Conservation (phyloP, 139 green algal genomes). For the Picochlorum sp. region DNA sequence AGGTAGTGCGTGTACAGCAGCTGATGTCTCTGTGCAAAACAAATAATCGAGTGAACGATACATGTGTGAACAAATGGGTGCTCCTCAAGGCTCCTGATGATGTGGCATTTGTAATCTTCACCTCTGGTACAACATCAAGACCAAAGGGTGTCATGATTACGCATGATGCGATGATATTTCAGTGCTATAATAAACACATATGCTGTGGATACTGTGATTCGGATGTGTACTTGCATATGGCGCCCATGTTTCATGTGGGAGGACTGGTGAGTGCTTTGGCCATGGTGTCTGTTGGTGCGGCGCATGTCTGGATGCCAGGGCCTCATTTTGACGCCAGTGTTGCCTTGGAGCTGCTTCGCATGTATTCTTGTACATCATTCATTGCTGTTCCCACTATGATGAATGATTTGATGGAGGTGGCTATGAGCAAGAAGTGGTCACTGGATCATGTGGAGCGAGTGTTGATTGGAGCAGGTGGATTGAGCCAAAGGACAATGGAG, state of each 20-base stretch:
- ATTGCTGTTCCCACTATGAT: constrained; percentile 81
- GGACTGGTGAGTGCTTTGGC: constrained; percentile 73
- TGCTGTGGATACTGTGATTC: constrained; percentile 40
- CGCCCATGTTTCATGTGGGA: constrained; percentile 82
- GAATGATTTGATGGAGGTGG: constrained; percentile 46
- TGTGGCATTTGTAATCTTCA: constrained; percentile 31
- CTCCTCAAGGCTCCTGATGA: constrained; percentile 1
- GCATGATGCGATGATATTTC: constrained; percentile 49
- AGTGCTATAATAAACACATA: constrained; percentile 69
- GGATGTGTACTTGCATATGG: constrained; percentile 79
- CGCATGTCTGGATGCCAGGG: constrained; percentile 40
- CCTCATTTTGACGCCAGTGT: constrained; percentile 15
- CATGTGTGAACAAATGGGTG: no score
- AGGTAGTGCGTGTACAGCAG: background rate
- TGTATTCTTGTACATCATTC: constrained; percentile 50
- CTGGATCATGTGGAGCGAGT: constrained; percentile 6
- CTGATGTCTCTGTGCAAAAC: background rate
- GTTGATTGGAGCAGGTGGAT: constrained; percentile 38
- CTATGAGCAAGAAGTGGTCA: background rate
- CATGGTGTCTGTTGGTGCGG: constrained; percentile 52
- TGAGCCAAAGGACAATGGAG: constrained; percentile 3
- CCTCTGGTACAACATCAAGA: constrained; percentile 55
- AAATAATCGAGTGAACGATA: background rate
- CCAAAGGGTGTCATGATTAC: constrained; percentile 56
- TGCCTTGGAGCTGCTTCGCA: constrained; percentile 25